phyloP scores from a whole-genome alignment of 495 filamentous ascomycete genomes.

The Aspergillus funiculosus region DNA sequence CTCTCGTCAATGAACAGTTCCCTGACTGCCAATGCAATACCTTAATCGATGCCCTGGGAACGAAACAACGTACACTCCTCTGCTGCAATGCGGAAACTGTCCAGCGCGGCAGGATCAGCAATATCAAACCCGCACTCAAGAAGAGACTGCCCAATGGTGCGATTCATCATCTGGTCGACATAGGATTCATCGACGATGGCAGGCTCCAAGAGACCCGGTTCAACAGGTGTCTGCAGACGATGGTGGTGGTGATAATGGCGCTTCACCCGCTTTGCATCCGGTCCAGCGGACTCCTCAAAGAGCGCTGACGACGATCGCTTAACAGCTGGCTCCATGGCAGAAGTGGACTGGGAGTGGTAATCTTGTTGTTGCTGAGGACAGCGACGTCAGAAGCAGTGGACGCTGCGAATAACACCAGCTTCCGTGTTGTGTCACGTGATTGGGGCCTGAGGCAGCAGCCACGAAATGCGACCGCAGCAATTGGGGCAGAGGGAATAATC shows the following conservation, averaged over 20 bases:
- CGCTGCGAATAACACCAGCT: slow-evolving; percentile 8
- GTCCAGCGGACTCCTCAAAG: slow-evolving; percentile 15
- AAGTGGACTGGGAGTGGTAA: no score
- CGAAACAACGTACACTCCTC: slow-evolving; percentile 61
- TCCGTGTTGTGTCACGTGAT: slow-evolving; percentile 10
- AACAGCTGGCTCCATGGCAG: slow-evolving; percentile 27
- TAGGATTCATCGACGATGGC: slow-evolving; percentile 40
- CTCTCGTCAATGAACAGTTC: slow-evolving; percentile 22
- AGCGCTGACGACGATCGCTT: slow-evolving; percentile 41
- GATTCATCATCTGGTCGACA: slow-evolving; percentile 49
- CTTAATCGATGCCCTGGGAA: background rate
- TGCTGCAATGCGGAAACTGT: slow-evolving; percentile 48
- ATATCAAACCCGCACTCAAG: slow-evolving; percentile 52
- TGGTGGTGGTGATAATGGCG: slow-evolving; percentile 45
- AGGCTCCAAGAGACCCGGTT: slow-evolving; percentile 29
- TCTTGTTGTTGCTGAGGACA: slow-evolving; percentile 29
- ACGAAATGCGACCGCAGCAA: background rate
- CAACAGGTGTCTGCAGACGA: slow-evolving; percentile 28
- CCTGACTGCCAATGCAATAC: no score
- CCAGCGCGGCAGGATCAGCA: slow-evolving; percentile 52
- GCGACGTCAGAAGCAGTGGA: slow-evolving; percentile 2
- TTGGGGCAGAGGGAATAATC: background rate
- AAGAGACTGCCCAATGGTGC: slow-evolving; percentile 51
- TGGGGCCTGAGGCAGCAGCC: slow-evolving; percentile 14
- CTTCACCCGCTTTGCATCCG: slow-evolving; percentile 40